A percentile compares a stretch with the other conserved stretches of the same genome.
phyloP scores from a whole-genome alignment of 2,329 filamentous ascomycete species.

The Trichophyton rubrum region DNA sequence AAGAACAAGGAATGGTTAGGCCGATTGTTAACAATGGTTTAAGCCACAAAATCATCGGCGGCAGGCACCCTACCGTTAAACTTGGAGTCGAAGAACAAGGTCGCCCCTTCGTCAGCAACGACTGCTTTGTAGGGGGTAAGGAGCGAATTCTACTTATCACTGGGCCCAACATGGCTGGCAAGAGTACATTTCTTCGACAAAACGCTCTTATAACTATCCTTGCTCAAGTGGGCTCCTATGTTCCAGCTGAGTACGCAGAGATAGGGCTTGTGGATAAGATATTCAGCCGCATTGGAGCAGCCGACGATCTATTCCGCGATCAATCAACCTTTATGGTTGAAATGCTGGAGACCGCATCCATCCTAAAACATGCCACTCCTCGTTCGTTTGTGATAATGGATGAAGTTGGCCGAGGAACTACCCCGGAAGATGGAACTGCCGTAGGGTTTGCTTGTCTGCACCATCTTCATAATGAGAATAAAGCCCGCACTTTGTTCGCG shows the following conservation, averaged over 20 bases:
- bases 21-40: constrained; percentile 56
- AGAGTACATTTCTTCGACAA: constrained; percentile 89
- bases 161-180: constrained; percentile 96
- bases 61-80: constrained; percentile 87
- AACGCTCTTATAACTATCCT: constrained; percentile 91
- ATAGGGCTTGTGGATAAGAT: constrained; percentile 91
- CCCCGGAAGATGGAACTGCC: constrained; percentile 79
- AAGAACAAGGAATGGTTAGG: constrained; percentile 59
- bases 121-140: constrained; percentile 67
- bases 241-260: constrained; percentile 74
- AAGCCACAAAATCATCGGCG: constrained; percentile 65
- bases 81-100: constrained; percentile 67
- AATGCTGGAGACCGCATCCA: constrained; percentile 92
- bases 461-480: constrained; percentile 66
- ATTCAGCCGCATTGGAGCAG: constrained; percentile 84
- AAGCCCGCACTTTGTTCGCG: constrained; percentile 73
- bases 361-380: constrained; percentile 70
- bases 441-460: constrained; percentile 81
- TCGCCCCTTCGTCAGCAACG: constrained; percentile 69
- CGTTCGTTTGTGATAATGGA: constrained; percentile 96
- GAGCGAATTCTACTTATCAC: constrained; percentile 58
- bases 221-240: constrained; percentile 83
- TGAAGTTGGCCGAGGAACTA: constrained; percentile 88
- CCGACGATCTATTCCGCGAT: constrained; percentile 86
- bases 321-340: constrained; percentile 99